These are phyloP conservation scores for Verruconis gallopava DNA, from an alignment of 2,329 filamentous ascomycete genomes.

Conservation along the genomic window DNA sequence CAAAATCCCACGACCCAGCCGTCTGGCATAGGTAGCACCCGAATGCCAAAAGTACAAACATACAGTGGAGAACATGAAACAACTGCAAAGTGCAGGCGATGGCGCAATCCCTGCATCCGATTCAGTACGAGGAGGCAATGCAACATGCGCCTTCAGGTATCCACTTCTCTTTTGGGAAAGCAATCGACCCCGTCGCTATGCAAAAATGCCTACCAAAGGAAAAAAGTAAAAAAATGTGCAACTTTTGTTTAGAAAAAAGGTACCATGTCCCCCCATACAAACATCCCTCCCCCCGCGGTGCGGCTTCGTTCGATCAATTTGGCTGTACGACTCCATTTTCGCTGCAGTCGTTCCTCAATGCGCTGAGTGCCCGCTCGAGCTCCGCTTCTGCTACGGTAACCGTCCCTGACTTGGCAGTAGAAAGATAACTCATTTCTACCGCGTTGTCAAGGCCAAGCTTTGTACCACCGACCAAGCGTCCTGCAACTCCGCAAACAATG, in stretches of 20 bases:
- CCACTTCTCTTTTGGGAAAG: too few species aligned
- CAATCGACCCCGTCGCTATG: background rate
- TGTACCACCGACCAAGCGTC: conserved; percentile 63
- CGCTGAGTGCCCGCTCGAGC: conserved; percentile 58
- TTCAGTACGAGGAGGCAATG: too few species aligned
- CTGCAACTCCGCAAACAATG: conserved; percentile 88
- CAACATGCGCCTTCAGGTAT: too few species aligned
- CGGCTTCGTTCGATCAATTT: too few species aligned
- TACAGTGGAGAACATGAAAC: too few species aligned
- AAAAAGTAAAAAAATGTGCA: background rate
- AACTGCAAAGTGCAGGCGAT: too few species aligned
- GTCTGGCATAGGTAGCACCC: too few species aligned
- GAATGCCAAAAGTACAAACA: too few species aligned
- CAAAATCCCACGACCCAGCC: too few species aligned
- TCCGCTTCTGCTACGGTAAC: conserved; percentile 73
- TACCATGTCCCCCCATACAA: background rate
- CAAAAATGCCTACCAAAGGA: background rate
- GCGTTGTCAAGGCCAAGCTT: conserved; percentile 25
- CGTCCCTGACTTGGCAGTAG: conserved; percentile 75
- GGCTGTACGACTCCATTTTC: conserved; percentile 2
- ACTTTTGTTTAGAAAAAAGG: too few species aligned
- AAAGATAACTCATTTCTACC: conserved; percentile 80
- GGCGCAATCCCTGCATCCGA: too few species aligned
- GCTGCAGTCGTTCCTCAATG: conserved; percentile 32
- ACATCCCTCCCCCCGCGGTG: background rate